These are phyloP conservation scores for Dactylella cylindrospora DNA, from an alignment of 2,329 filamentous ascomycete genomes.

Conservation along the genomic window DNA sequence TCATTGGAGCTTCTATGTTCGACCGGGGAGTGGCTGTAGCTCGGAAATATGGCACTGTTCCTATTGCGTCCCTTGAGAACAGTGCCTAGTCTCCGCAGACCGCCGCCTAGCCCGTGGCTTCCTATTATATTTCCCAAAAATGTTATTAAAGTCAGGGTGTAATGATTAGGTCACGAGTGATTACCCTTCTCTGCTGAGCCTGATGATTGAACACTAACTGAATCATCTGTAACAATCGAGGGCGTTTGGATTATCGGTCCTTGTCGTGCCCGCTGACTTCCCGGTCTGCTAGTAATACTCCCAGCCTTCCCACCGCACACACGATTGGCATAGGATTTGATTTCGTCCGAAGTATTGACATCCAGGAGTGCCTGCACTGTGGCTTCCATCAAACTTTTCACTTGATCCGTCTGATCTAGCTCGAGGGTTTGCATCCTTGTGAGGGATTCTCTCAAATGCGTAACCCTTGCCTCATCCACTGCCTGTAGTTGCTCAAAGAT, in stretches of 20 bases:
- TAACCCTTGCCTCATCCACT: constrained; percentile 82
- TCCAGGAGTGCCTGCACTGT: constrained; percentile 81
- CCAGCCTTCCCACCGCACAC: constrained; percentile 50
- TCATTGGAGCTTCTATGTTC: constrained; percentile 43
- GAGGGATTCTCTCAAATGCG: constrained; percentile 83
- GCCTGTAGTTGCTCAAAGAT: constrained; percentile 92
- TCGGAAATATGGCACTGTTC: constrained; percentile 47
- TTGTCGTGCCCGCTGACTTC: constrained; percentile 50
- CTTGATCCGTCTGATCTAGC: constrained; percentile 78
- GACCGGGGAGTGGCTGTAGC: constrained; percentile 45
- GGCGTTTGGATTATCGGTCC: constrained; percentile 52
- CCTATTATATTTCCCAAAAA: not conserved
- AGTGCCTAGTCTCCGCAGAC: constrained; percentile 50
- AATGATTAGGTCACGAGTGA: not conserved
- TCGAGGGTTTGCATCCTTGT: constrained; percentile 94
- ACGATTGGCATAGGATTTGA: constrained; percentile 65
- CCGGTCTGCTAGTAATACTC: constrained; percentile 53
- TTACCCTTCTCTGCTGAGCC: constrained; percentile 52
- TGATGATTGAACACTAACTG: constrained; percentile 60
- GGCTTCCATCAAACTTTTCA: constrained; percentile 71
- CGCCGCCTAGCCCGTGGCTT: constrained; percentile 34
- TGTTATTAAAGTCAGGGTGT: not conserved
- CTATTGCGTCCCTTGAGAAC: constrained; percentile 49
- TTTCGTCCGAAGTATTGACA: constrained; percentile 82
- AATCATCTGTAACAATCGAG: constrained; percentile 57